A percentile compares a stretch with the other conserved stretches of the same genome.
phyloP scores from a whole-genome alignment of 495 filamentous ascomycete species.

The Tuber calosporum region DNA sequence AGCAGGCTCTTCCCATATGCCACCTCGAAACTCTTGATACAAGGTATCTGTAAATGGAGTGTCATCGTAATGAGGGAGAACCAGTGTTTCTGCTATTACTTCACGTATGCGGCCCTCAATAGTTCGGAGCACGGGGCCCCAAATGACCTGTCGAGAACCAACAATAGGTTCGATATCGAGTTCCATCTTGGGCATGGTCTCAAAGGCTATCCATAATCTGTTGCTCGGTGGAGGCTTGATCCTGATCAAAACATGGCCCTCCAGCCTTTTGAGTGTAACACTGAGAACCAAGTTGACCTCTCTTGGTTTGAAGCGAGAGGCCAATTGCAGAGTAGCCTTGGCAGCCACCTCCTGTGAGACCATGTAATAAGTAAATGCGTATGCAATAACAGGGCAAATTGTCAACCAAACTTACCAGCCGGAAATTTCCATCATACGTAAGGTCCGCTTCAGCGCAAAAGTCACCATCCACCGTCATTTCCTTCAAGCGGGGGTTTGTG shows the following conservation, averaged over 20 bases:
- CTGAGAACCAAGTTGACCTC: constrained; percentile 87
- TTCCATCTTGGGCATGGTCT: constrained; percentile 82
- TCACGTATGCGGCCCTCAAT: constrained; percentile 93
- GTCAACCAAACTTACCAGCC: constrained; percentile 46
- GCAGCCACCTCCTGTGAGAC: constrained; percentile 62
- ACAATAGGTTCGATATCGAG: constrained; percentile 91
- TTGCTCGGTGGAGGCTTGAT: constrained; percentile 96
- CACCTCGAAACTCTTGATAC: constrained; percentile 70
- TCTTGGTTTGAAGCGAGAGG: constrained; percentile 75
- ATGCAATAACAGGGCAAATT: not conserved
- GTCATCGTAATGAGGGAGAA: constrained; percentile 95
- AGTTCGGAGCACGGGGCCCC: constrained; percentile 77
- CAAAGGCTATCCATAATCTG: constrained; percentile 88
- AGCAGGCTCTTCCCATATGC: constrained; percentile 64
- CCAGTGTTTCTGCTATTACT: constrained; percentile 82
- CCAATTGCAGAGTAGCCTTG: constrained; percentile 82
- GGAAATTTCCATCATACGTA: constrained; percentile 80
- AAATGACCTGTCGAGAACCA: constrained; percentile 90
- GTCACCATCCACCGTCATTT: constrained; percentile 85
- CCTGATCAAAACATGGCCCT: constrained; percentile 74
- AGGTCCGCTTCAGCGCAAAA: constrained; percentile 77
- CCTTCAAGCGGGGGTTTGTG: constrained; percentile 79
- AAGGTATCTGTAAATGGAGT: constrained; percentile 76
- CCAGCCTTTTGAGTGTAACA: constrained; percentile 73
- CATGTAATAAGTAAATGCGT: constrained; percentile 13